Conservation (phyloP, 352 stramenopile genomes). For the Labyrinthula sp. region DNA sequence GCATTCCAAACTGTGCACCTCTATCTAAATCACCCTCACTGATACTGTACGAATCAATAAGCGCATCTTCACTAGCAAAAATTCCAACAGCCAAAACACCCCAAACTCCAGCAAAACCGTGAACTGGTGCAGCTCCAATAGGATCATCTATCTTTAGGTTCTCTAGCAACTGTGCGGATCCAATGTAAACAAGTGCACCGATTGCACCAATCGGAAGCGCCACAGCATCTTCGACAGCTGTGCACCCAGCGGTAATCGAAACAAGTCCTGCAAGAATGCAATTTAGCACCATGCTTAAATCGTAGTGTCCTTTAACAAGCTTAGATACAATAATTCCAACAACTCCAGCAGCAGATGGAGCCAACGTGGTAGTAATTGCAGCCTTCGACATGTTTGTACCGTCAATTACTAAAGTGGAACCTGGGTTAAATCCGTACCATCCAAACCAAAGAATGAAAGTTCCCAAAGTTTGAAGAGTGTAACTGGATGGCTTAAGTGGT, state of each 20-base stretch:
- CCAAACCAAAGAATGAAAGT: constrained; percentile 58
- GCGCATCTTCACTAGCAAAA: constrained; percentile 28
- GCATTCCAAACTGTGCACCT: constrained; percentile 26
- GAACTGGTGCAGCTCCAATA: constrained; percentile 32
- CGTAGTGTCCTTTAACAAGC: constrained; percentile 1
- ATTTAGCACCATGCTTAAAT: constrained; percentile 28
- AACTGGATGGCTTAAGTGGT: constrained; percentile 30
- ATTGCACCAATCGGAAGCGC: constrained; percentile 17
- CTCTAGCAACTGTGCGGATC: constrained; percentile 16
- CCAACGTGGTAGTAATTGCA: constrained; percentile 23
- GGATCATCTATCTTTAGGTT: constrained; percentile 32
- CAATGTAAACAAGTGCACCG: constrained; percentile 17
- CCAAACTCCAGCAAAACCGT: constrained; percentile 29
- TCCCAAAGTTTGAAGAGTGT: constrained; percentile 42
- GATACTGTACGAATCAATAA: constrained; percentile 29
- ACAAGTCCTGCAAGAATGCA: constrained; percentile 27
- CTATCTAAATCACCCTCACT: constrained; percentile 14
- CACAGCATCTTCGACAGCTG: constrained; percentile 2
- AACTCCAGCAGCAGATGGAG: constrained; percentile 11
- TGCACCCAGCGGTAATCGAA: constrained; percentile 28
- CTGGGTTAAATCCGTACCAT: constrained; percentile 40
- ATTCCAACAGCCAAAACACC: constrained; percentile 30
- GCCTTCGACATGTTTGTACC: constrained; percentile 22
- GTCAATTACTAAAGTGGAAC: constrained; percentile 32
- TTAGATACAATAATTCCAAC: constrained; percentile 12